A percentile compares a stretch with the other conserved stretches of the same genome.
Evolutionary conservation across 225 moss, liverwort and hornwort species (phyloP).

Genomic region (Straminergon stramineum): DNA sequence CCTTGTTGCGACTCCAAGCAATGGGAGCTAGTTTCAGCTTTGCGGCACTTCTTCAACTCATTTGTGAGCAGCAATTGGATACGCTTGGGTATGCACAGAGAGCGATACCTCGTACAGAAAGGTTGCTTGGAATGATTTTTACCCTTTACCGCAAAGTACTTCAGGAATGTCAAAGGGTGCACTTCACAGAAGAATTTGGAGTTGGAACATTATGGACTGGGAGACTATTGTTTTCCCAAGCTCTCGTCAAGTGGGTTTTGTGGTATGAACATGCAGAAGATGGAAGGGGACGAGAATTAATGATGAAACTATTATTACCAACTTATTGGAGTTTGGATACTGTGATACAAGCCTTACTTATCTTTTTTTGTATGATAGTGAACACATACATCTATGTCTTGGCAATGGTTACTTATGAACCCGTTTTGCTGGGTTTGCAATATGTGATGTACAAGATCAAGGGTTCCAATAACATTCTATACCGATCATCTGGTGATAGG

Average conservation of each 20-base stretch:
- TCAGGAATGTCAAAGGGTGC: no score
- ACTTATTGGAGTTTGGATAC: neutral
- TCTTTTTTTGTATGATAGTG: neutral
- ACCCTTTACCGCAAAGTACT: neutral
- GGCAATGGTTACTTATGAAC: neutral
- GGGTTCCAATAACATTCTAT: neutral
- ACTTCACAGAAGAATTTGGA: neutral
- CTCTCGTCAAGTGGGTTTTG: neutral
- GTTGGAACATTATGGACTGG: neutral
- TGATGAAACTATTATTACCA: neutral
- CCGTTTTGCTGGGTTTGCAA: neutral
- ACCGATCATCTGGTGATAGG: neutral
- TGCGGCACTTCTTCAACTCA: no score
- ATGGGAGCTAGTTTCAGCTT: neutral
- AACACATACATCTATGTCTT: neutral
- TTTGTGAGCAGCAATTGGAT: no score
- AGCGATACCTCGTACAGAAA: neutral
- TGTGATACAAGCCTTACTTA: neutral
- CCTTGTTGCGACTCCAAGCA: neutral
- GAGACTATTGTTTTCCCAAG: neutral
- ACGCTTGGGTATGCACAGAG: no score
- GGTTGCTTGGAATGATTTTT: neutral
- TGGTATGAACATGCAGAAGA: rapidly evolving
- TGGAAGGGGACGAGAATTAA: neutral
- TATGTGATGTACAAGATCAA: neutral